Evolutionary conservation across 2,329 filamentous ascomycete genomes (phyloP).

Genomic region (Penicillium paneum): DNA sequence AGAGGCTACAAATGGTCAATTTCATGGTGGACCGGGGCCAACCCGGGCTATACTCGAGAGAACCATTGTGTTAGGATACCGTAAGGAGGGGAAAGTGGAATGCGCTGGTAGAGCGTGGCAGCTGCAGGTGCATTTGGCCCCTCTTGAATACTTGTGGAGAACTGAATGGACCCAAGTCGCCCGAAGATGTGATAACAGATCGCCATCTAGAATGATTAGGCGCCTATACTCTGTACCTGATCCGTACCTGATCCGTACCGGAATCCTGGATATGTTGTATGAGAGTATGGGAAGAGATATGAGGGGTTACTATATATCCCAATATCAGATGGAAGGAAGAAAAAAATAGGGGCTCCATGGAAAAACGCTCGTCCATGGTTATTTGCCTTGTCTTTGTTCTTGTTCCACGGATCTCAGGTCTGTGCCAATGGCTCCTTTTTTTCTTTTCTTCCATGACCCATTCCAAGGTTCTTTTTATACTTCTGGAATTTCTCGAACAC

Average conservation of each 20-base stretch:
- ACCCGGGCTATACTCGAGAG: slow-evolving; percentile 1
- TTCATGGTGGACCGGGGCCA: slow-evolving; percentile 9
- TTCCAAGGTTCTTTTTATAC: neutral
- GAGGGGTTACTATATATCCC: neutral
- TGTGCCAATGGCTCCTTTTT: neutral
- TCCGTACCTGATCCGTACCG: slow-evolving; percentile 17
- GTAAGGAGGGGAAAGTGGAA: slow-evolving; percentile 18
- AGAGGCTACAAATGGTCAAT: slow-evolving; percentile 13
- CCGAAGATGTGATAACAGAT: slow-evolving; percentile 35
- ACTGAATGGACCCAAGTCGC: slow-evolving; percentile 29
- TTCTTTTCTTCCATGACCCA: neutral
- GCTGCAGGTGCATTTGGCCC: slow-evolving; percentile 26
- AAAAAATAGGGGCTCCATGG: neutral
- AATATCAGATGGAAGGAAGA: neutral
- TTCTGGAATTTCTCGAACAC: neutral
- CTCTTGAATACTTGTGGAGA: slow-evolving; percentile 18
- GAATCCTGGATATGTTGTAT: slow-evolving; percentile 12
- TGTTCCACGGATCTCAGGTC: slow-evolving; percentile 11
- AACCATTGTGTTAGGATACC: slow-evolving; percentile 7
- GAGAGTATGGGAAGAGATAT: neutral
- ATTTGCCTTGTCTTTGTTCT: neutral
- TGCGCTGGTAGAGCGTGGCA: slow-evolving; percentile 37
- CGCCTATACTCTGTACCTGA: slow-evolving; percentile 5
- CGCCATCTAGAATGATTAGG: slow-evolving; percentile 24
- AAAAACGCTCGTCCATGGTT: slow-evolving; percentile 13